Evolutionary conservation across 768 basidiomycete genomes (phyloP).

Genomic region (Russula emetica): DNA sequence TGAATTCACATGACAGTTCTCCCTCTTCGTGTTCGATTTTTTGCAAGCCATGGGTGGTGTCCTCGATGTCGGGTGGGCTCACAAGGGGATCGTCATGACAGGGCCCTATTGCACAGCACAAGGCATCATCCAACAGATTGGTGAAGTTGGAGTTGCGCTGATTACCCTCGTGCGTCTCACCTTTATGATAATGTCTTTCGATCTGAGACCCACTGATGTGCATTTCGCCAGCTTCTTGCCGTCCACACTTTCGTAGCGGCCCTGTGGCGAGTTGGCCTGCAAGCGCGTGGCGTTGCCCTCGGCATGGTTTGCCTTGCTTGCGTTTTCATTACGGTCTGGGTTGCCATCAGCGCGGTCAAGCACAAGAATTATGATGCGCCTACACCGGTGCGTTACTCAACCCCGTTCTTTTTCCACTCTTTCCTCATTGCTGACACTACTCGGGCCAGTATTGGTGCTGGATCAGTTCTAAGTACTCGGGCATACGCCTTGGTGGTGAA

Average conservation of each 20-base stretch:
- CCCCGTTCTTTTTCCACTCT: neutral
- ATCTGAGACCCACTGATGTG: constrained; percentile 29
- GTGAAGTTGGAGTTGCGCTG: constrained; percentile 42
- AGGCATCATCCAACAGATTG: constrained; percentile 40
- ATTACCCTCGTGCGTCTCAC: constrained; percentile 38
- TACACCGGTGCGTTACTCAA: constrained; percentile 33
- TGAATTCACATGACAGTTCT: constrained; percentile 28
- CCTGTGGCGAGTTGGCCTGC: constrained; percentile 36
- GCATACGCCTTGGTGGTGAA: constrained; percentile 39
- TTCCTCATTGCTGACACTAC: constrained; percentile 15
- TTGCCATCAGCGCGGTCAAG: constrained; percentile 23
- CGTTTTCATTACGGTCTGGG: neutral
- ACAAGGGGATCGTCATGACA: constrained; percentile 34
- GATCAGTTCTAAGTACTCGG: constrained; percentile 35
- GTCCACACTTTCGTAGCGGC: constrained; percentile 41
- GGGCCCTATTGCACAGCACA: constrained; percentile 40
- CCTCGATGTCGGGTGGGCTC: constrained; percentile 39
- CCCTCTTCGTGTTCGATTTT: constrained; percentile 35
- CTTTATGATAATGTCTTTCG: neutral
- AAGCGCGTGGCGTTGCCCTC: constrained; percentile 32
- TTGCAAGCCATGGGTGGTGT: constrained; percentile 40
- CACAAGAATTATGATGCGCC: constrained; percentile 34
- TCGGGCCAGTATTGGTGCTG: constrained; percentile 40
- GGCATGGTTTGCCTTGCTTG: constrained; percentile 3
- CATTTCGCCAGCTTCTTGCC: constrained; percentile 31